Evolutionary conservation across 116 monocot genomes (phyloP), one percentile per base, ranked within the genome.

Genomic region (Dioscorea cayenensis): DNA sequence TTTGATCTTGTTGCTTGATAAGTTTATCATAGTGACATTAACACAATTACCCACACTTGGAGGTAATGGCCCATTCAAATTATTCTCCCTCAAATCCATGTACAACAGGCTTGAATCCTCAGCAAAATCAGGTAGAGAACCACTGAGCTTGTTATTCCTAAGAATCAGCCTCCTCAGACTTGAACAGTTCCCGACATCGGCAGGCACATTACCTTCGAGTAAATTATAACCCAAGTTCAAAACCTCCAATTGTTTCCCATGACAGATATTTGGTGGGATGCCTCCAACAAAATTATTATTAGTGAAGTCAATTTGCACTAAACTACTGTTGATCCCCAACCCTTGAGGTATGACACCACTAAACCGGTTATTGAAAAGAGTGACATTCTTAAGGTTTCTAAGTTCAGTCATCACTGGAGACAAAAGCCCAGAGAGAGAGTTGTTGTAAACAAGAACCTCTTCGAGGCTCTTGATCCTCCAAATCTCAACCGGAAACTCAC

Each of bases 181-280:
- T 7, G 75, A 79, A 74, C 92, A 96, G 23, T 88, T 81, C 27
- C 81, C 86, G 66, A 92, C 48, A 73, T 78, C 78, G 18, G 28
- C 49, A 68, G 92, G 92, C 14, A 96, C 73, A 68, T 77, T 79
- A 51, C 90, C 92, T 67, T 76, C 63, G 5, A 96, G 74, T 22
- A 60, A 71, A 84, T 96, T 96, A 29, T 25, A 73, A 18, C 86
- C 84, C 78, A 96, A 73, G 67, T 77, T 79, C 51, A 96, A 74
- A 28, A 75, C 35, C 21, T 22, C 66, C 64, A 92, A 64, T 49
- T 74, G 68, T 48, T 74, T 80, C 13, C 82, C 78, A 62, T 69
- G 71, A 66, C 96, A 96, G n/a, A 92, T 80, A 36, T 77, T 19
- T 10, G 74, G 84, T 12, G 96, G 96, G 7, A 92, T 90, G 59